Percentiles rank a stretch among this genome's conserved stretches.
These are phyloP conservation scores for Lactuca sativa DNA, from an alignment of 129 eudicot species.

Conservation along the genomic window DNA sequence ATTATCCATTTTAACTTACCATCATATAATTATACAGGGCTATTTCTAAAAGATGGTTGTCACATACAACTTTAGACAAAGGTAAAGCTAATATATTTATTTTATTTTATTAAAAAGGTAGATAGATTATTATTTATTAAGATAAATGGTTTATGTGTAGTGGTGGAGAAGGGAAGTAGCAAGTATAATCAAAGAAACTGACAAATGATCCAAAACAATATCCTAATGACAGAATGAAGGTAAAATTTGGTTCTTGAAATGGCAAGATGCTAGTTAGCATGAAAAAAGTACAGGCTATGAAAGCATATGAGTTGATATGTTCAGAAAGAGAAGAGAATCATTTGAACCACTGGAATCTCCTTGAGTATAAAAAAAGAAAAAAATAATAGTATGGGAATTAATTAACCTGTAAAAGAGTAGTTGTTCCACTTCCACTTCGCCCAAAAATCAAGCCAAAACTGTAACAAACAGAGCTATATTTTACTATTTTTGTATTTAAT, in stretches of 20 bases:
- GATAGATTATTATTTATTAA: background rate
- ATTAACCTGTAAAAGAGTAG: conserved; percentile 46
- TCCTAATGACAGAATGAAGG: conserved; percentile 21
- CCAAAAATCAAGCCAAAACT: conserved; percentile 95
- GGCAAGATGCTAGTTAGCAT: conserved; percentile 28
- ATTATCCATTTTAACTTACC: too few relatives aligned
- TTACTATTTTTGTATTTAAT: too few relatives aligned
- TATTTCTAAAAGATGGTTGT: too few relatives aligned
- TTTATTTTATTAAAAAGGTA: background rate
- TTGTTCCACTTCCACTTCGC: conserved; percentile 94
- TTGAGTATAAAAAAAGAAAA: too few relatives aligned
- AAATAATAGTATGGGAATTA: too few relatives aligned
- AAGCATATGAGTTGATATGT: conserved; percentile 17
- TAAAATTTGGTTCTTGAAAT: conserved; percentile 28
- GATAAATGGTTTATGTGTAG: too few relatives aligned
- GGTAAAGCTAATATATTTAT: too few relatives aligned
- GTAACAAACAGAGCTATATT: conserved; percentile 20
- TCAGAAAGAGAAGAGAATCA: conserved; percentile 41
- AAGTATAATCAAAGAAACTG: conserved; percentile 11
- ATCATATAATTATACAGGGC: too few relatives aligned
- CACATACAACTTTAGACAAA: too few relatives aligned
- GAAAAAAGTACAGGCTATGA: conserved; percentile 31
- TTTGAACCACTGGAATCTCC: too few relatives aligned
- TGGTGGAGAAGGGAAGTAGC: background rate
- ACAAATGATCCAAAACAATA: conserved; percentile 7